Evolutionary conservation across 176 grass and related monocot species (phyloP).

Genomic region (Musa beccarii): DNA sequence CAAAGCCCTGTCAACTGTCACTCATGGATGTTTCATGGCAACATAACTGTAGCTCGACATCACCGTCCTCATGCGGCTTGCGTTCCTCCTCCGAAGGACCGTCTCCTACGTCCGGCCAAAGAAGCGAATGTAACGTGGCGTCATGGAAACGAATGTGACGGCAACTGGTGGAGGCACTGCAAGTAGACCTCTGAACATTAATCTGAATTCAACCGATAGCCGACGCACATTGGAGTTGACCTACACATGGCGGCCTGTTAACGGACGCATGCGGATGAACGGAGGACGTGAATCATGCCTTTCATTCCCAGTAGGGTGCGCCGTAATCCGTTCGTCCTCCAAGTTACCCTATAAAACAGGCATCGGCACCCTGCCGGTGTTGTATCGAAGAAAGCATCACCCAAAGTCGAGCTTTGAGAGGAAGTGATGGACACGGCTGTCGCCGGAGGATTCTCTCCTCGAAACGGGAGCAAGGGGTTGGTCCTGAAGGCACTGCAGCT

Average conservation of each 20-base stretch:
- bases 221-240: neutral
- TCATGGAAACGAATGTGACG: neutral
- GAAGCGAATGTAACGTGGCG: neutral
- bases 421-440: neutral
- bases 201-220: neutral
- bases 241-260: neutral
- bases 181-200: neutral
- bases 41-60: neutral
- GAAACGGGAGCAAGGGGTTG: neutral
- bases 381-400: neutral
- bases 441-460: neutral
- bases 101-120: neutral
- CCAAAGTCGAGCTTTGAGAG: too few relatives aligned
- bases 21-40: neutral
- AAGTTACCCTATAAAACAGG: neutral
- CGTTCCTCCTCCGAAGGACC: neutral
- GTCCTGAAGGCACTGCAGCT: constrained; percentile 7
- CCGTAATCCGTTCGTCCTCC: neutral
- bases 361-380: neutral
- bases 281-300: constrained; percentile 3
- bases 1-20: neutral
- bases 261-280: neutral
- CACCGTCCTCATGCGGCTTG: neutral
- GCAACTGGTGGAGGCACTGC: neutral
- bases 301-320: neutral